Percentiles rank a stretch among this genome's conserved stretches.
These are phyloP conservation scores for Termitomyces sp. DNA, from an alignment of 768 basidiomycete genomes.

Conservation along the genomic window DNA sequence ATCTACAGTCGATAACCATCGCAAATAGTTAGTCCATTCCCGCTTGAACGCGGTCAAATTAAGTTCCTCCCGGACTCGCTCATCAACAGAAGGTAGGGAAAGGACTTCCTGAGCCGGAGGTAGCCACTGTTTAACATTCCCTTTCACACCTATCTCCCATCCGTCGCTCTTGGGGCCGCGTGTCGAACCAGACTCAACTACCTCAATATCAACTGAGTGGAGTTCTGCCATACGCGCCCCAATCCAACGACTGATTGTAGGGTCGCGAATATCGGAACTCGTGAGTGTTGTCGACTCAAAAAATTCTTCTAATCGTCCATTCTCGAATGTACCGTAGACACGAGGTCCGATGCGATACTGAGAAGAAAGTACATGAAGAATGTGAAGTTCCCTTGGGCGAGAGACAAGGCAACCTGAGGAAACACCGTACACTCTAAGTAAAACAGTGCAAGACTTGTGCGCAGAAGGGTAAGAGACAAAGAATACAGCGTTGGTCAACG, in stretches of 20 bases:
- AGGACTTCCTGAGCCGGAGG: slow-evolving; percentile 72
- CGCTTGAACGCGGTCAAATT: slow-evolving; percentile 61
- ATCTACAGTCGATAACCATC: slow-evolving; percentile 66
- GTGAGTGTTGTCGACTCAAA: slow-evolving; percentile 85
- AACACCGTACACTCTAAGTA: slow-evolving; percentile 90
- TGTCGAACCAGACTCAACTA: slow-evolving; percentile 48
- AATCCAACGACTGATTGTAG: slow-evolving; percentile 77
- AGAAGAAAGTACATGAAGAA: slow-evolving; percentile 86
- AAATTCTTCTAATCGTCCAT: slow-evolving; percentile 94
- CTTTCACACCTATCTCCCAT: slow-evolving; percentile 58
- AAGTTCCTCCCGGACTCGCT: slow-evolving; percentile 46
- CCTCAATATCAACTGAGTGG: slow-evolving; percentile 83
- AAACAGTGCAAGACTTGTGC: slow-evolving; percentile 55
- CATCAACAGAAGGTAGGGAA: slow-evolving; percentile 48
- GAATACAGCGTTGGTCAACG: slow-evolving; percentile 94
- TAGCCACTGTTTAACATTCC: slow-evolving; percentile 74
- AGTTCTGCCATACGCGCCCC: slow-evolving; percentile 95
- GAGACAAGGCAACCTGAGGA: slow-evolving; percentile 87
- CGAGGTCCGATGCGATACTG: slow-evolving; percentile 86
- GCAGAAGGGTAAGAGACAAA: slow-evolving; percentile 78
- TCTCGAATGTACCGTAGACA: slow-evolving; percentile 92
- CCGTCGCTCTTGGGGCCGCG: slow-evolving; percentile 38
- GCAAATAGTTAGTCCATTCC: slow-evolving; percentile 67
- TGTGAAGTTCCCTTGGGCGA: slow-evolving; percentile 81
- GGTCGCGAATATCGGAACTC: slow-evolving; percentile 74